A percentile compares a stretch with the other conserved stretches of the same genome.
Conservation (phyloP, 208 protist genomes). For the Acanthamoeba sp. region DNA sequence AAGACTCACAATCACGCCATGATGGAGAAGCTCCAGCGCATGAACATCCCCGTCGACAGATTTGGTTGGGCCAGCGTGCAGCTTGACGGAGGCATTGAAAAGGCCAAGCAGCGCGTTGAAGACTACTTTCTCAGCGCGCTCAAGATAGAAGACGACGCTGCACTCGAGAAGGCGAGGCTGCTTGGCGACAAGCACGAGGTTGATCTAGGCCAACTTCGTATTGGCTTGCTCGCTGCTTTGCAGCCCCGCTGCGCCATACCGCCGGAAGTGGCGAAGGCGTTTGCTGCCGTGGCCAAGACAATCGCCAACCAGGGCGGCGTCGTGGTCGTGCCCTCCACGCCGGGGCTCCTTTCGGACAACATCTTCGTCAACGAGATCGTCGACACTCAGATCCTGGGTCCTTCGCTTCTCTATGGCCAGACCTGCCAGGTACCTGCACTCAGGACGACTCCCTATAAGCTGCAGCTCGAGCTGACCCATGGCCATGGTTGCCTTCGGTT, state of each 20-base stretch:
- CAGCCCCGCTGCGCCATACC: neutral
- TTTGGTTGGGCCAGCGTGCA: constrained; percentile 60
- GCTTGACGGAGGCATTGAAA: constrained; percentile 30
- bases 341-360: neutral
- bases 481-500: too few species aligned
- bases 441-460: neutral
- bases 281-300: neutral
- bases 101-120: constrained; percentile 23
- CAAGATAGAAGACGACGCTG: neutral
- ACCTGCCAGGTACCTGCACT: neutral
- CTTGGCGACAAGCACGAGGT: neutral
- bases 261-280: neutral
- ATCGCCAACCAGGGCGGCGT: neutral
- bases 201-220: neutral
- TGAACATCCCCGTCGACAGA: neutral
- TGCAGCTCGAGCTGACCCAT: too few species aligned
- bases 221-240: neutral
- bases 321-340: constrained; percentile 3
- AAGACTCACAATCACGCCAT: constrained; percentile 82
- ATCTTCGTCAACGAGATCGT: constrained; percentile 45
- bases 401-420: constrained; percentile 17
- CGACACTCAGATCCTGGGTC: constrained; percentile 21
- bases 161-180: too few species aligned
- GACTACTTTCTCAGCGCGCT: constrained; percentile 10
- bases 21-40: constrained; percentile 12